Base-by-base conservation (phyloP, 768 basidiomycete genomes). In the Leccinum barrowsii region DNA sequence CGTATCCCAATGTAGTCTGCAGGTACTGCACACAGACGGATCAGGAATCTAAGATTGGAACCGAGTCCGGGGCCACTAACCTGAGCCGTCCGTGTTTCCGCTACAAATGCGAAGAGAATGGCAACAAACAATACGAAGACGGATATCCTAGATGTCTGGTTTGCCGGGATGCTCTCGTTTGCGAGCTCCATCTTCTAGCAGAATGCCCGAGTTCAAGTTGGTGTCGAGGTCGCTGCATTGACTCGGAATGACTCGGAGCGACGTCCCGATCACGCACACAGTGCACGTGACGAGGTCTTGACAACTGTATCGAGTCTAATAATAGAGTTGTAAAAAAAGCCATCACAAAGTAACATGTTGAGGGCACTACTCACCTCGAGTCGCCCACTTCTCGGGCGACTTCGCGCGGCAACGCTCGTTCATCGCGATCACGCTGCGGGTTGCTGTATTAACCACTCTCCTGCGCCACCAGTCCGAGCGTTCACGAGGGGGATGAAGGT, bases 401-500 rank as follows among this genome's bases (percentile, higher is more conserved):
- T 82, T 55, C 74, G 78, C 73, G 76, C 58, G 59, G 75, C 50
- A 75, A 76, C 57, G 60, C 75, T 65, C 55, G 54, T 70, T 19
- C 73, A 70, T 46, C 65, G 59, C 44, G 62, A 74, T 37, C 72
- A 69, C 49, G 76, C 74, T 58, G 68, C 70, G 10, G 67, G 62
- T 28, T 71, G 73, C 54, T 62, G 66, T 44, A 26, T 60, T 24
- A 24, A 61, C 8, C 62, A 52, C 15, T 26, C 52, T 32, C 17
- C 57, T 50, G 26, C 44, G 15, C 50, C 54, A 32, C 57, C 69
- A 34, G 65, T 70, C 44, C 78, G 79, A 10, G 61, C 71, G 7
- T 69, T 83, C 21, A 72, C 80, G n/a, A 76, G 90, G 65, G 93
- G 94, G 50, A 95, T 97, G 91, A 99, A 99, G 79, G 94, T 98